Conservation (phyloP, 2,329 filamentous ascomycete genomes). For the Alternaria gaisen region DNA sequence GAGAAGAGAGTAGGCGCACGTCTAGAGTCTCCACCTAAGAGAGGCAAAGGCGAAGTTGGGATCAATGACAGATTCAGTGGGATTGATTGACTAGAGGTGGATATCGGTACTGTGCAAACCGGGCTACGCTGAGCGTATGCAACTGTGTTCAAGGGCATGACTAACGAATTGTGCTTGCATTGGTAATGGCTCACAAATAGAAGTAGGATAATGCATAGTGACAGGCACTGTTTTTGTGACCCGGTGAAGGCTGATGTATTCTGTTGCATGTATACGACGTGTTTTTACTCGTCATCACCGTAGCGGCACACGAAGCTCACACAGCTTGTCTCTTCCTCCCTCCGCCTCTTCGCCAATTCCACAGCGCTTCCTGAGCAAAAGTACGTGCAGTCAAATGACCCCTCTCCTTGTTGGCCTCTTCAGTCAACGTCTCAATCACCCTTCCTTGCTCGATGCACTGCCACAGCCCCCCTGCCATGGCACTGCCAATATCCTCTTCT, state of each 20-base stretch:
- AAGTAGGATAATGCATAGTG: conserved; percentile 1
- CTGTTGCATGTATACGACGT: not conserved
- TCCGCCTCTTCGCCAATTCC: conserved; percentile 82
- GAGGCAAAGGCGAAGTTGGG: not conserved
- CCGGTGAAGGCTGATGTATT: not conserved
- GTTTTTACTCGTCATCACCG: not conserved
- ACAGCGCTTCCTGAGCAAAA: conserved; percentile 88
- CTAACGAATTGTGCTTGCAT: not conserved
- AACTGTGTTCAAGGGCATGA: not conserved
- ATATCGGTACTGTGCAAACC: not conserved
- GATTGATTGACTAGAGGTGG: not conserved
- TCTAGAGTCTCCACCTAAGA: conserved; percentile 4
- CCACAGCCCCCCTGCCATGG: conserved; percentile 81
- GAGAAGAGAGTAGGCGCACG: not conserved
- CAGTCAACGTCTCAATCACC: conserved; percentile 78
- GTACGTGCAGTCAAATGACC: conserved; percentile 82
- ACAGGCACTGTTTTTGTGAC: not conserved
- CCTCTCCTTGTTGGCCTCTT: conserved; percentile 73
- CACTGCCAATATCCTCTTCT: conserved; percentile 52
- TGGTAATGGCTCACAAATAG: not conserved
- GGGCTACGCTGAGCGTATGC: conserved; percentile 3
- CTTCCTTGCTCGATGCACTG: conserved; percentile 76
- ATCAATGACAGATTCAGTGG: not conserved
- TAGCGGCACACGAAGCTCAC: conserved; percentile 25
- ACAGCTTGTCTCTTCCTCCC: conserved; percentile 65